Conservation (phyloP, 1,139 yeast genomes). For the Geotrichum australiense region DNA sequence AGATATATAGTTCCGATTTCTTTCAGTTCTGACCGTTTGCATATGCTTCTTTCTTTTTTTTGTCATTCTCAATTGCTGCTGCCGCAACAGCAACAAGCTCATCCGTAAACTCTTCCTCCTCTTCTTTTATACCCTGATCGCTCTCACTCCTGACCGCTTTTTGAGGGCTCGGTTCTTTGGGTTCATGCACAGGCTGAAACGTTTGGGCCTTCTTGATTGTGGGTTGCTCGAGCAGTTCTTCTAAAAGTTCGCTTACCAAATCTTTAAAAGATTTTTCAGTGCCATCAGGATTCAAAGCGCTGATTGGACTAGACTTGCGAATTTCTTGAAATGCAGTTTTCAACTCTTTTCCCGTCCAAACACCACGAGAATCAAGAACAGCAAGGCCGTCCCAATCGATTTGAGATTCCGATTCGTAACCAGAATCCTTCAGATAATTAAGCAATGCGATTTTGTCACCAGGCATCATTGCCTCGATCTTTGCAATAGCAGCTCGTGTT, state of each 20-base stretch:
- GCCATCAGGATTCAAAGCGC: no score
- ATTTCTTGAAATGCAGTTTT: slow-evolving; percentile 11
- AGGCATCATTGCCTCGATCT: slow-evolving; percentile 29
- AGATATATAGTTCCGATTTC: no score
- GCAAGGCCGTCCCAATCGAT: slow-evolving; percentile 62
- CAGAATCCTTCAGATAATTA: slow-evolving; percentile 44
- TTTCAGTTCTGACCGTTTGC: no score
- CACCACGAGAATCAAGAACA: slow-evolving; percentile 30
- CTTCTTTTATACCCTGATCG: slow-evolving; percentile 1
- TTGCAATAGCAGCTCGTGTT: slow-evolving; percentile 33
- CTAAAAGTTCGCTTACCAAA: slow-evolving; percentile 11
- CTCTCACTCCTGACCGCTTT: no score
- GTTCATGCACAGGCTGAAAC: slow-evolving; percentile 4
- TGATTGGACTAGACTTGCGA: no score
- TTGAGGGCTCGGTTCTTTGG: slow-evolving; percentile 1
- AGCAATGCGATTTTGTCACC: slow-evolving; percentile 52
- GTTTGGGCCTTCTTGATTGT: slow-evolving; percentile 7
- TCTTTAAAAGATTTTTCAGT: no score
- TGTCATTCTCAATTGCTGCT: slow-evolving; percentile 9
- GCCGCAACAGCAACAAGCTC: slow-evolving; percentile 15
- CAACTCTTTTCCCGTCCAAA: slow-evolving; percentile 18
- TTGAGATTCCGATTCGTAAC: slow-evolving; percentile 42
- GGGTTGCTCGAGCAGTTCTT: slow-evolving; percentile 7
- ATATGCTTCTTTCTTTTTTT: no score
- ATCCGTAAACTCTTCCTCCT: slow-evolving; percentile 9